Conservation (phyloP, 306 rosid genomes). For the Cyamopsis tetragonoloba region DNA sequence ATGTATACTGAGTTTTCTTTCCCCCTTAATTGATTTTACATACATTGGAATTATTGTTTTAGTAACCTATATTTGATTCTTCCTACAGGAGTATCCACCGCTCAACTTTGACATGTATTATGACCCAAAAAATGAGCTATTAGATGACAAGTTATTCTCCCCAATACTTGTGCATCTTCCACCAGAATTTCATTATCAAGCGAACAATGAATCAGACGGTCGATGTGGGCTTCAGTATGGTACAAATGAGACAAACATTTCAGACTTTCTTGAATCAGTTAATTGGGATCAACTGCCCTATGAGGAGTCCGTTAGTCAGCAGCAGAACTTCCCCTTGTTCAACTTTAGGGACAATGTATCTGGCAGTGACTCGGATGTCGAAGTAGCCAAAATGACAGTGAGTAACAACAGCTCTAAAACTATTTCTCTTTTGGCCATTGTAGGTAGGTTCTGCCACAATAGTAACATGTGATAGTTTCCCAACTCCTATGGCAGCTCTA, state of each 20-base stretch:
- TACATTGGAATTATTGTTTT: not conserved
- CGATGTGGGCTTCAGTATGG: conserved; percentile 36
- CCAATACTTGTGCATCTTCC: conserved; percentile 53
- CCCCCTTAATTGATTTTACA: not conserved
- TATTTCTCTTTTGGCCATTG: conserved; percentile 4
- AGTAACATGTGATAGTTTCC: not conserved
- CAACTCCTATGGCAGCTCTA: conserved; percentile 10
- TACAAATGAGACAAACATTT: conserved; percentile 41
- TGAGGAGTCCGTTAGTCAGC: conserved; percentile 28
- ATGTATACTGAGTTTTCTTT: not conserved
- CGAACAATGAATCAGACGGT: conserved; percentile 26
- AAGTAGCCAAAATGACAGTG: conserved; percentile 40
- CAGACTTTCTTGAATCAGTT: conserved; percentile 42
- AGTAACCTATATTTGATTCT: conserved; percentile 7
- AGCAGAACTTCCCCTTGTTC: not conserved
- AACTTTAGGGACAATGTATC: conserved; percentile 22
- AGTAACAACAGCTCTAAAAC: conserved; percentile 34
- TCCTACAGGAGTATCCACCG: conserved; percentile 30
- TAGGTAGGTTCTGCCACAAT: conserved; percentile 12
- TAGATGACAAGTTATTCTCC: conserved; percentile 49
- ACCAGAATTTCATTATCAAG: conserved; percentile 29
- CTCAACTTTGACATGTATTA: conserved; percentile 20
- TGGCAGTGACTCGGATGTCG: conserved; percentile 27
- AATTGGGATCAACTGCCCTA: conserved; percentile 34
- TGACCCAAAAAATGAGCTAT: conserved; percentile 32